Evolutionary conservation across 768 basidiomycete species (phyloP), one percentile per base, ranked within the genome.

Genomic region (Trametes meyenii): DNA sequence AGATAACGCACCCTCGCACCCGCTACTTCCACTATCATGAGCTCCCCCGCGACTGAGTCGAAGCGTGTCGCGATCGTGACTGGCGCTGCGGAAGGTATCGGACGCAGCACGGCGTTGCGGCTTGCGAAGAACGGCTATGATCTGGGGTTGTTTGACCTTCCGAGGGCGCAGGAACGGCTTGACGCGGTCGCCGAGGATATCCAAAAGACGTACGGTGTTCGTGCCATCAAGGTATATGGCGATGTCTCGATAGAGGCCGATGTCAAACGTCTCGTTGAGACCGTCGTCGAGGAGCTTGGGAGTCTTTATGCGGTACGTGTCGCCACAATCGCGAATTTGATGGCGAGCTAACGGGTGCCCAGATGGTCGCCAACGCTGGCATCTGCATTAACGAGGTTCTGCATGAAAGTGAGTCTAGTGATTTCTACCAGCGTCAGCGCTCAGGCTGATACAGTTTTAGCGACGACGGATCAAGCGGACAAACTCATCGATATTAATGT

Each of bases 291-390:
- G 2, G 60, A 66, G 3, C 70, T 83, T 6, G 83, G 82, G 0
- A 81, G 81, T 1, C 60, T 85, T n/a, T 78, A 84, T 62, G 80
- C 82, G 17, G 83, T 82, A 56, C 58, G 81, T 68, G 4, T 21
- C 33, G 19, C 38, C 52, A 3, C 12, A 13, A 44, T 21, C 19
- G 6, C 10, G 21, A n/a, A 21, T 24, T 21, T 24, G 29, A 13
- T 16, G 4, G 19, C 5, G 2, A 21, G 17, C 17, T 46, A 13
- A 40, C 5, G 12, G 38, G 35, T 12, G 11, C 10, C 11, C 44
- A 70, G 69, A 68, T 70, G 65, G 53, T 70, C 19, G 69, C 69
- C 1, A 70, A 70, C 40, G 69, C 69, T 4, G 69, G 65, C 1
- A 60, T 70, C 3, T 48, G 29, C 29, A 56, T 62, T 44, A 52